phyloP scores from a whole-genome alignment of 306 rosid species.

The Prunus mume region DNA sequence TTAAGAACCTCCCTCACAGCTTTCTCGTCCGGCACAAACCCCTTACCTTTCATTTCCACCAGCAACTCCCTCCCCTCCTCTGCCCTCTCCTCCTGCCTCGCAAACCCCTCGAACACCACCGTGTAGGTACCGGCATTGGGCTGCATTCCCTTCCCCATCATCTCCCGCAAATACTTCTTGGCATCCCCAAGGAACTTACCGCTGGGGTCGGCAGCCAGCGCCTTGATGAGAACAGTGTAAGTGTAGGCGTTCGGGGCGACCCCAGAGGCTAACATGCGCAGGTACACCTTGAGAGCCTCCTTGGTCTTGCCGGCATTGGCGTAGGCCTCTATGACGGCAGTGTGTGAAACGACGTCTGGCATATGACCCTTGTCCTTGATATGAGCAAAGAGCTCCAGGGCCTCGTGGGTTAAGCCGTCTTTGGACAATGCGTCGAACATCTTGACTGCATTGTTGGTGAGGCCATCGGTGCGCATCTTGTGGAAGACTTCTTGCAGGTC shows the following conservation, averaged over 20 bases:
- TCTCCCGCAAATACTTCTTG: constrained; percentile 52
- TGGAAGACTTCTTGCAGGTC: constrained; percentile 70
- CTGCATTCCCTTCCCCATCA: constrained; percentile 61
- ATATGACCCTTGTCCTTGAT: constrained; percentile 76
- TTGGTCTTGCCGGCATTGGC: constrained; percentile 55
- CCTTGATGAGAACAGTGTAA: constrained; percentile 54
- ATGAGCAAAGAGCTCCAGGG: constrained; percentile 59
- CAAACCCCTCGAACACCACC: constrained; percentile 60
- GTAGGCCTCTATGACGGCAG: constrained; percentile 67
- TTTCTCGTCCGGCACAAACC: constrained; percentile 62
- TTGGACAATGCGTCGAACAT: constrained; percentile 92
- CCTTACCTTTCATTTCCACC: constrained; percentile 45
- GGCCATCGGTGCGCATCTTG: constrained; percentile 54
- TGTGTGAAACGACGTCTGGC: constrained; percentile 80
- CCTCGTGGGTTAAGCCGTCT: constrained; percentile 72
- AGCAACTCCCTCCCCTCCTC: constrained; percentile 54
- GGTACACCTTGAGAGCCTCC: constrained; percentile 59
- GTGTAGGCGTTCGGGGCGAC: constrained; percentile 71
- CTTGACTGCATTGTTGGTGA: constrained; percentile 65
- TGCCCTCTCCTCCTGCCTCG: constrained; percentile 27
- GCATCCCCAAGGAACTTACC: constrained; percentile 42
- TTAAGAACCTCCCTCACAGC: constrained; percentile 50
- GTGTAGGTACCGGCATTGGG: constrained; percentile 63
- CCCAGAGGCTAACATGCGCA: constrained; percentile 75
- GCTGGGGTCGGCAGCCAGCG: constrained; percentile 35